Evolutionary conservation across 2,329 filamentous ascomycete species (phyloP).

Genomic region (Tolypocladium paradoxum): DNA sequence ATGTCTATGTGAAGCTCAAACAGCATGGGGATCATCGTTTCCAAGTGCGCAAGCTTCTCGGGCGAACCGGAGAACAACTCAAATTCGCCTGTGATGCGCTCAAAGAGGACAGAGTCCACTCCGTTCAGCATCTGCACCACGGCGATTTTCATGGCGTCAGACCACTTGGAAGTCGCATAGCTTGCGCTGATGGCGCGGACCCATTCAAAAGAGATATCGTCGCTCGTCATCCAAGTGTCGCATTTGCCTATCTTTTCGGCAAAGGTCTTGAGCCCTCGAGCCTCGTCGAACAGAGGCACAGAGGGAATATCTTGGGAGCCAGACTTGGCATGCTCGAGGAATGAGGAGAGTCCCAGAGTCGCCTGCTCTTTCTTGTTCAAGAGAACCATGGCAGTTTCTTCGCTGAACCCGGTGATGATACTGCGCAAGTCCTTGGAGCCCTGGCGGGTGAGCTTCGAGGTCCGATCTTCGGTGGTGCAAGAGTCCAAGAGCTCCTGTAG

Average conservation of each 20-base stretch:
- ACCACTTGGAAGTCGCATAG: constrained; percentile 46
- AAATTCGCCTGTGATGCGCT: constrained; percentile 33
- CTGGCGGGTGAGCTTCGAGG: constrained; percentile 33
- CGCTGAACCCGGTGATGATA: constrained; percentile 37
- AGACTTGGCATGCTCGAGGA: constrained; percentile 52
- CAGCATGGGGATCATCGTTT: constrained; percentile 42
- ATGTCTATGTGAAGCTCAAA: constrained; percentile 53
- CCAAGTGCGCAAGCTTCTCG: constrained; percentile 22
- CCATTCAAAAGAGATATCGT: constrained; percentile 51
- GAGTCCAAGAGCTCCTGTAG: constrained; percentile 41
- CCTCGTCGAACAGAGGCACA: constrained; percentile 40
- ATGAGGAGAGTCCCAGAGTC: constrained; percentile 45
- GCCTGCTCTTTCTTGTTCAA: constrained; percentile 42
- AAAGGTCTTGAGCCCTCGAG: constrained; percentile 41
- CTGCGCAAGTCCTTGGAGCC: constrained; percentile 39
- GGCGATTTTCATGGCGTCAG: constrained; percentile 43
- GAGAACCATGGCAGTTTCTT: constrained; percentile 41
- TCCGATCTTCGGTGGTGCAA: constrained; percentile 39
- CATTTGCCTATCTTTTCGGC: constrained; percentile 32
- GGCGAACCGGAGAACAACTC: constrained; percentile 13
- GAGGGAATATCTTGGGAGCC: constrained; percentile 37
- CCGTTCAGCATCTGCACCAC: constrained; percentile 46
- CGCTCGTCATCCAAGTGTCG: constrained; percentile 37
- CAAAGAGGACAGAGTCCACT: constrained; percentile 41
- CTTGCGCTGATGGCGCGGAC: constrained; percentile 36